These are phyloP conservation scores for Wallacemonas sp. DNA, from an alignment of 208 protist genomes.

Conservation along the genomic window DNA sequence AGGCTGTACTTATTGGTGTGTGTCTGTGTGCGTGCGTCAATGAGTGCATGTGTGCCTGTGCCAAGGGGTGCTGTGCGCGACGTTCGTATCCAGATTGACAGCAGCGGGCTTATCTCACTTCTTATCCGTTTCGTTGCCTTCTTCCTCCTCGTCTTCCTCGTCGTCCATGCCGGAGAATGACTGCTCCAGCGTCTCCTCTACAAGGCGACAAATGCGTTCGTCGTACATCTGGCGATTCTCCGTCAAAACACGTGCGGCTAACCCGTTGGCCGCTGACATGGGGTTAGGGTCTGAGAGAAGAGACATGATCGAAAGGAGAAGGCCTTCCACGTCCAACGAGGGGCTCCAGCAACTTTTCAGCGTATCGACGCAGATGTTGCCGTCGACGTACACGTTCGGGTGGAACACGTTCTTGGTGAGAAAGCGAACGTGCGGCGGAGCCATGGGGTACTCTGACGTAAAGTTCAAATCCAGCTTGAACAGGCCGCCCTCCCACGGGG, in stretches of 20 bases:
- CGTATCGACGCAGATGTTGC: conserved; percentile 99
- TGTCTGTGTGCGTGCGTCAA: too few relatives aligned
- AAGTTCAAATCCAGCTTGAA: conserved; percentile 85
- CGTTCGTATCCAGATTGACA: too few relatives aligned
- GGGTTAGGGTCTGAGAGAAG: conserved; percentile 99
- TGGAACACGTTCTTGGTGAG: conserved; percentile 98
- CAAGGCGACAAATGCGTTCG: conserved; percentile 52
- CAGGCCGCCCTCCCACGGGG: conserved; percentile 88
- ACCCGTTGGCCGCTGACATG: conserved; percentile 98
- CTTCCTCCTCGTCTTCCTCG: conserved; percentile 39
- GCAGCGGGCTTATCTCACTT: too few relatives aligned
- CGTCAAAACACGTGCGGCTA: conserved; percentile 96
- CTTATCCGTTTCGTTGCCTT: background rate
- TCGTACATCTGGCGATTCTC: conserved; percentile 97
- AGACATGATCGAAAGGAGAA: conserved; percentile 99
- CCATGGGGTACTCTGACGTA: conserved; percentile 88
- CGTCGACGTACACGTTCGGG: conserved; percentile 99
- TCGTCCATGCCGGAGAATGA: conserved; percentile 61
- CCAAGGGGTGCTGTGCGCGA: too few relatives aligned
- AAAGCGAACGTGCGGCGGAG: conserved; percentile 98
- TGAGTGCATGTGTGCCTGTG: too few relatives aligned
- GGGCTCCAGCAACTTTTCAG: conserved; percentile 98
- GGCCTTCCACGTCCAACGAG: conserved; percentile 97
- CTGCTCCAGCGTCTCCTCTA: conserved; percentile 76
- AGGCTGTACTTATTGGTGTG: too few relatives aligned